Evolutionary conservation across 148 eudicot genomes (phyloP).

Genomic region (Arctostaphylos glauca): DNA sequence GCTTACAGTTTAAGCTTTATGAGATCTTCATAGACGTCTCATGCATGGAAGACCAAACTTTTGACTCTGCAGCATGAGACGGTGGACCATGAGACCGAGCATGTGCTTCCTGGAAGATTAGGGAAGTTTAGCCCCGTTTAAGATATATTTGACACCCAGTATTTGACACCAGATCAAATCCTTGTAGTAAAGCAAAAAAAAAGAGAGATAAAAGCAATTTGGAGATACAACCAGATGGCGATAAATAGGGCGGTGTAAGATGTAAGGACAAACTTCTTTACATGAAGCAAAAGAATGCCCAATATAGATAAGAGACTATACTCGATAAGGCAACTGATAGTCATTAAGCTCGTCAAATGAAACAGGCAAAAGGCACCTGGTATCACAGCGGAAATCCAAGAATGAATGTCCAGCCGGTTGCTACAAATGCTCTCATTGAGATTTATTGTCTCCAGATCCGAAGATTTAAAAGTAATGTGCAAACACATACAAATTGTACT

Average conservation of each 20-base stretch:
- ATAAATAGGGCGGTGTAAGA: neutral
- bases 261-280: neutral
- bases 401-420: neutral
- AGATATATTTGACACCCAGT: conserved; percentile 11
- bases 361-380: neutral
- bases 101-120: conserved; percentile 38
- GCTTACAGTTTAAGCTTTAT: conserved; percentile 14
- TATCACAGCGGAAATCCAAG: neutral
- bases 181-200: conserved; percentile 12
- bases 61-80: conserved; percentile 35
- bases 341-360: neutral
- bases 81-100: conserved; percentile 24
- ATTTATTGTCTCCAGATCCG: neutral
- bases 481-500: neutral
- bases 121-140: conserved; percentile 23
- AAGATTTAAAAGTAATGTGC: neutral
- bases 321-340: neutral
- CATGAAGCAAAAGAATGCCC: neutral
- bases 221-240: neutral
- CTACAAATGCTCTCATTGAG: neutral
- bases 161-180: conserved; percentile 4
- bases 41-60: conserved; percentile 24
- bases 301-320: neutral
- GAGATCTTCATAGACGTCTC: conserved; percentile 21
- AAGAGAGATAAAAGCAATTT: conserved; percentile 1